Conservation (phyloP, 192 early-diverging fungal species). For the Fimicolochytrium jonesii region DNA sequence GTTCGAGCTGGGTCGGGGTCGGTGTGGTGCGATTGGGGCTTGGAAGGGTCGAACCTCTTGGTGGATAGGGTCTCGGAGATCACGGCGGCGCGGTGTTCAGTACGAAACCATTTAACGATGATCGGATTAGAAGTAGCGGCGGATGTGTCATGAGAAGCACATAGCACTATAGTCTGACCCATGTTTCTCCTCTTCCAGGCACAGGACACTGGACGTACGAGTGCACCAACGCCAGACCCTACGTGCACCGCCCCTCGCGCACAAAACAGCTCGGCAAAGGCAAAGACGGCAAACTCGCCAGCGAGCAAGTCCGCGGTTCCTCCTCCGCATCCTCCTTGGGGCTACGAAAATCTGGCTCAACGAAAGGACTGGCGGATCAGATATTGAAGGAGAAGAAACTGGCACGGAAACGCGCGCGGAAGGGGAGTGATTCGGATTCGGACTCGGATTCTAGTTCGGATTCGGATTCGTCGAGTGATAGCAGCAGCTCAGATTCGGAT, state of each 20-base stretch:
- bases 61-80: too few species aligned
- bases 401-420: neutral
- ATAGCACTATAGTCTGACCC: too few species aligned
- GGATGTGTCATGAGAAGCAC: too few species aligned
- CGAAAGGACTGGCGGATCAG: constrained; percentile 16
- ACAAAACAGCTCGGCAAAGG: constrained; percentile 17
- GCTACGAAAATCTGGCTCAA: too few species aligned
- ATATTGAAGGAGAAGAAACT: constrained; percentile 7
- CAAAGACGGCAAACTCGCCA: neutral
- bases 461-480: neutral
- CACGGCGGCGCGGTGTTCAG: too few species aligned
- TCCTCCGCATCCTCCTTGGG: too few species aligned
- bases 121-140: too few species aligned
- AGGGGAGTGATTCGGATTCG: neutral
- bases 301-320: neutral
- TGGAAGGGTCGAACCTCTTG: too few species aligned
- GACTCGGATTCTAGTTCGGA: neutral
- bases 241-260: constrained; percentile 11
- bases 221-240: constrained; percentile 10
- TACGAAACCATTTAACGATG: too few species aligned
- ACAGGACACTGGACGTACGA: constrained; percentile 25
- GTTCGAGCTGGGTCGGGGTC: too few species aligned
- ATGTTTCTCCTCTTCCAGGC: too few species aligned
- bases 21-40: too few species aligned
- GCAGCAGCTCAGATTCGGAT: neutral